Evolutionary conservation across 78 protist species (phyloP).

Genomic region (Emiliania huxleyi): DNA sequence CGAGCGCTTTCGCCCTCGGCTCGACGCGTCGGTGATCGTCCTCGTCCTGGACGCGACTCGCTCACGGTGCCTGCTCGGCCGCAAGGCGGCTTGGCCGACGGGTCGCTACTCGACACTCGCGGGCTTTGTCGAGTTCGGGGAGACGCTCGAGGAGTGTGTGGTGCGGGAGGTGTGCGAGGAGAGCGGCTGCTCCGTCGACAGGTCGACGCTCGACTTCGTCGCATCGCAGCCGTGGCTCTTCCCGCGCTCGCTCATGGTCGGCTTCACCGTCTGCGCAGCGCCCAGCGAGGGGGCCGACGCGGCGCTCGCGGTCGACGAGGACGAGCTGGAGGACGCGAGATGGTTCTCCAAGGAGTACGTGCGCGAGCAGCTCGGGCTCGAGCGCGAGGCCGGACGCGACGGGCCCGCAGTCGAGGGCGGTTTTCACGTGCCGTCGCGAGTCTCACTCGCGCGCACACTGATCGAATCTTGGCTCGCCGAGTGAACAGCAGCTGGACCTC

Average conservation of each 20-base stretch:
- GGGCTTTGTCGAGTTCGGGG: slow-evolving; percentile 65
- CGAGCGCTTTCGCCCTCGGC: background rate
- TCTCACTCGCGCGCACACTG: no score
- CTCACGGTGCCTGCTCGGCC: slow-evolving; percentile 34
- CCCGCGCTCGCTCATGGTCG: slow-evolving; percentile 59
- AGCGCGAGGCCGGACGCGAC: no score
- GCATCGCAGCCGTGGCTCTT: slow-evolving; percentile 62
- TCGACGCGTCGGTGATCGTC: slow-evolving; percentile 45
- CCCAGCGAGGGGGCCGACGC: background rate
- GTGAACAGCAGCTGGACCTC: no score
- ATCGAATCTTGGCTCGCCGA: no score
- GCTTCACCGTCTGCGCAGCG: slow-evolving; percentile 35
- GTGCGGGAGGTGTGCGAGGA: slow-evolving; percentile 35
- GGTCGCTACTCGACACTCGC: slow-evolving; percentile 44
- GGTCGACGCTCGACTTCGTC: slow-evolving; percentile 1
- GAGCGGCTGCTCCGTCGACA: background rate
- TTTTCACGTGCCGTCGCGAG: no score
- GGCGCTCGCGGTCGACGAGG: background rate
- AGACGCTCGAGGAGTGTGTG: slow-evolving; percentile 51
- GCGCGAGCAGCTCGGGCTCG: no score
- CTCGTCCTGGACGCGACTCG: background rate
- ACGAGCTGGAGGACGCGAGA: slow-evolving; percentile 16
- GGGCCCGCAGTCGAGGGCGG: no score
- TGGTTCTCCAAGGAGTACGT: no score
- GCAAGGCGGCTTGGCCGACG: background rate